Evolutionary conservation across 2,329 filamentous ascomycete species (phyloP).

Genomic region (Fonsecaea monophora): DNA sequence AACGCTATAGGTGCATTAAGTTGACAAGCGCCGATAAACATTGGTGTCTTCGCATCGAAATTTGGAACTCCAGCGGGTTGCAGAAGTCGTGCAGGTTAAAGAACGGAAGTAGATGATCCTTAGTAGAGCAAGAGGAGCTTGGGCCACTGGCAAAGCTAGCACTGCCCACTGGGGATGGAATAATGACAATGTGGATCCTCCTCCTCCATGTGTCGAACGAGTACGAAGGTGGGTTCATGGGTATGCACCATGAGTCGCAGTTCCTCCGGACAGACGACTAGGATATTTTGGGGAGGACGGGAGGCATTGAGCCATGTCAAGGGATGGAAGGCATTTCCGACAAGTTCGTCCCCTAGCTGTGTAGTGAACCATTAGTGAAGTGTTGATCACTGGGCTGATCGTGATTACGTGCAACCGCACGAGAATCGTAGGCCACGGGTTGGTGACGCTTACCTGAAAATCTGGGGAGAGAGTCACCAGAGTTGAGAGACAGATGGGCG

Average conservation of each 20-base stretch:
- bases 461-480: conserved; percentile 4
- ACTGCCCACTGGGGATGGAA: conserved; percentile 1
- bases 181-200: conserved; percentile 15
- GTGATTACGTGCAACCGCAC: conserved; percentile 3
- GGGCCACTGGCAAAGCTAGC: conserved; percentile 10
- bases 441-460: conserved; percentile 20
- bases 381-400: conserved; percentile 14
- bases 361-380: neutral
- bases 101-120: conserved; percentile 5
- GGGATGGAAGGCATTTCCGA: conserved; percentile 6
- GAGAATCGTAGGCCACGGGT: neutral
- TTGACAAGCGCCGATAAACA: conserved; percentile 10
- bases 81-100: conserved; percentile 2
- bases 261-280: neutral
- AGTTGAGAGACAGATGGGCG: conserved; percentile 11
- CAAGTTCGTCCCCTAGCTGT: neutral
- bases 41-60: conserved; percentile 4
- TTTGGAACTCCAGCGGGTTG: neutral
- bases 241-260: conserved; percentile 6
- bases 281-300: neutral
- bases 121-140: conserved; percentile 1
- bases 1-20: conserved; percentile 11
- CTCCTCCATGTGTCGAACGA: conserved; percentile 22
- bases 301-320: neutral
- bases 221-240: conserved; percentile 6